phyloP scores from a whole-genome alignment of 2,329 filamentous ascomycete species.

The Cladosporium sp. region DNA sequence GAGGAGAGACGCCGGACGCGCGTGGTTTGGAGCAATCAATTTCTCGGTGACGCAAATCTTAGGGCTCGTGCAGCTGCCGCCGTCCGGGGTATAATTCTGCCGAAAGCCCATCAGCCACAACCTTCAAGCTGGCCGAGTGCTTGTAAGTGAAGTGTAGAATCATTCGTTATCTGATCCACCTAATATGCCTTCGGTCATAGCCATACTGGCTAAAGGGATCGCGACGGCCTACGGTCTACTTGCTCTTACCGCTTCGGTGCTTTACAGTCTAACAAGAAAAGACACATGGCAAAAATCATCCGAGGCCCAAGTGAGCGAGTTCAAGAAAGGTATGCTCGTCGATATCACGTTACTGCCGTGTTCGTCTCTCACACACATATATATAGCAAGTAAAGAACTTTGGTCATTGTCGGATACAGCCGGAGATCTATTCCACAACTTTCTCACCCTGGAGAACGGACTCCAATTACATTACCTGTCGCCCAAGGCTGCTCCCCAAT shows the following conservation, averaged over 20 bases:
- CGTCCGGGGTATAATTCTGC: neutral
- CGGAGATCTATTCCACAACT: constrained; percentile 46
- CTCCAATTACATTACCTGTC: constrained; percentile 52
- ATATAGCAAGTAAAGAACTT: constrained; percentile 46
- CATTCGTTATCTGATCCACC: no score
- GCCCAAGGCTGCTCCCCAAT: neutral
- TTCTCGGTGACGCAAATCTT: neutral
- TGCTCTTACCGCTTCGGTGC: neutral
- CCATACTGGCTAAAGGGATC: neutral
- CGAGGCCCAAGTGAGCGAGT: neutral
- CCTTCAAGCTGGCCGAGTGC: neutral
- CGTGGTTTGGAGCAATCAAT: neutral
- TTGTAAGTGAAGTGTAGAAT: neutral
- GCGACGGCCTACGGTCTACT: neutral
- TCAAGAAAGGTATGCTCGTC: neutral
- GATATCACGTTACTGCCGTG: neutral
- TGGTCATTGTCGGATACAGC: constrained; percentile 50
- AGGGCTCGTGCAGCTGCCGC: neutral
- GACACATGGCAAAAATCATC: neutral
- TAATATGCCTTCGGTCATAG: neutral
- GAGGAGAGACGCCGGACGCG: neutral
- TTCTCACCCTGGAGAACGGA: constrained; percentile 46
- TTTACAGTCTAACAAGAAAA: neutral
- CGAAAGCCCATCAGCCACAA: neutral
- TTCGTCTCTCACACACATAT: neutral